Conservation (phyloP, 257 asterid genomes). For the Nicotiana undulata region DNA sequence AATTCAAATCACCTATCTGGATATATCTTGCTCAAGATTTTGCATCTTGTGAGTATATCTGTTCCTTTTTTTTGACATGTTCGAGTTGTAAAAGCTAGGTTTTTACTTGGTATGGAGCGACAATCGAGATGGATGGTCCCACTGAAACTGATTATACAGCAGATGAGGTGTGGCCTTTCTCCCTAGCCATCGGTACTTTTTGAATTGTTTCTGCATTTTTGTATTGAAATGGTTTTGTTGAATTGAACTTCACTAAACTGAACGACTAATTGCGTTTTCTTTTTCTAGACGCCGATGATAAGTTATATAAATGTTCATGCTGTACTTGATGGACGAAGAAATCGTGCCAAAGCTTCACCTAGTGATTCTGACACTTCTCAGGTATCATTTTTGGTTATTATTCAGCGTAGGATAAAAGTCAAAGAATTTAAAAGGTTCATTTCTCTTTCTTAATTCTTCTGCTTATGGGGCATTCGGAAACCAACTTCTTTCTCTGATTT, state of each 20-base stretch:
- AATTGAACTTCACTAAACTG: not conserved
- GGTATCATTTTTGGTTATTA: slow-evolving; percentile 34
- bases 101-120: slow-evolving; percentile 96
- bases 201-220: not conserved
- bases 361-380: slow-evolving; percentile 83
- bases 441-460: not conserved
- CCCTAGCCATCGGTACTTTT: not conserved
- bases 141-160: slow-evolving; percentile 94
- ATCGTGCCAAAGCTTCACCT: slow-evolving; percentile 82
- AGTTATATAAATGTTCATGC: slow-evolving; percentile 96
- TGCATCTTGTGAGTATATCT: not conserved
- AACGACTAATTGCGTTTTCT: slow-evolving; percentile 6
- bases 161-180: slow-evolving; percentile 59
- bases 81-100: slow-evolving; percentile 34
- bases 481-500: not conserved
- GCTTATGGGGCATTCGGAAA: not conserved
- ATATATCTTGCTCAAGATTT: not conserved
- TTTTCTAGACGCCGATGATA: slow-evolving; percentile 82
- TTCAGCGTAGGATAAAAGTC: not conserved
- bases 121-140: slow-evolving; percentile 80
- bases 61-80: slow-evolving; percentile 15
- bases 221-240: not conserved
- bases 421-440: not conserved
- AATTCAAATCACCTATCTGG: not conserved
- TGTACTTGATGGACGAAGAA: slow-evolving; percentile 82